Base-by-base conservation (phyloP, 2,329 filamentous ascomycete genomes). In the Cladosporium cucumerinum region DNA sequence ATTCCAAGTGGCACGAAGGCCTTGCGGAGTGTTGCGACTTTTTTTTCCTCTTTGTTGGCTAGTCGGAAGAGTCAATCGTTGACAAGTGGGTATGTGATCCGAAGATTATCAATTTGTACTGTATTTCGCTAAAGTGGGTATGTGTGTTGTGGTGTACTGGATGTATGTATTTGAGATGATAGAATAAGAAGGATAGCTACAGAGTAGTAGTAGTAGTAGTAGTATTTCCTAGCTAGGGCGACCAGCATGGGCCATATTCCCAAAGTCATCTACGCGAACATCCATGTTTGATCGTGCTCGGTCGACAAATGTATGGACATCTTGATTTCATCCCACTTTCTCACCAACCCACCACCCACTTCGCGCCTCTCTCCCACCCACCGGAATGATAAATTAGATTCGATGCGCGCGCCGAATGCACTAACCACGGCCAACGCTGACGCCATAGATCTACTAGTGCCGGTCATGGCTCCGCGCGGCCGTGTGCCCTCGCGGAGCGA, bases 401-500 rank as follows among this genome's bases (percentile, higher is more conserved):
- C 58, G 58, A 61, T 61, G 58, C 46, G 46, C 43, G 58, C 21
- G 21, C 28, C 46, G 23, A 61, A 61, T 61, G 23, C 58, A 61
- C 58, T 61, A 61, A 28, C 26, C 26, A 28, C 3, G 26, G 26
- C 26, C 26, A 28, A 60, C 30, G 58, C 46, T 61, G 58, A 61
- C 58, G 58, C 58, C 58, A 61, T 61, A 52, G 58, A 61, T 61
- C 58, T 61, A n/a, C n/a, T n/a, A n/a, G n/a, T n/a, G n/a, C n/a
- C n/a, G n/a, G n/a, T n/a, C n/a, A n/a, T n/a, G n/a, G n/a, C n/a
- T n/a, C n/a, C n/a, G n/a, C n/a, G n/a, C n/a, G n/a, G n/a, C n/a
- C n/a, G n/a, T n/a, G n/a, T n/a, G n/a, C n/a, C n/a, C n/a, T n/a
- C n/a, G n/a, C n/a, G n/a, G n/a, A n/a, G n/a, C n/a, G n/a, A n/a